Evolutionary conservation across 108 stramenopile species (phyloP), one percentile per base, ranked within the genome.

Genomic region (Nannochloropsis gaditana): DNA sequence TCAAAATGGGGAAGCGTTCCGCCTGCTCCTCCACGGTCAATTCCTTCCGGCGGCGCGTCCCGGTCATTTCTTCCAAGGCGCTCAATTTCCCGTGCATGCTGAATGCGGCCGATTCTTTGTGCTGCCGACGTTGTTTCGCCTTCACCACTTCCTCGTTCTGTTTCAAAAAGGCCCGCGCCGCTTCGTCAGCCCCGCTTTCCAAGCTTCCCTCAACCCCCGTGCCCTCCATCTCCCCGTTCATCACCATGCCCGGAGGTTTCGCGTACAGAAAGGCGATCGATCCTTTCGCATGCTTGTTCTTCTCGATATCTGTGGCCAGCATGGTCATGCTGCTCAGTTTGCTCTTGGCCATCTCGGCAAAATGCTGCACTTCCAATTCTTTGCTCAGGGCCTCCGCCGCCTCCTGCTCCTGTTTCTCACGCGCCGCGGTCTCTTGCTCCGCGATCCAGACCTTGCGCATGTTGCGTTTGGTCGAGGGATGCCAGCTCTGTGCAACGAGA

Each of bases 1-100:
- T 88, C n/a, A 90, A 84, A 43, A 87, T 84, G 41, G 90, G 89
- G 86, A 89, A 89, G 42, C 89, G 85, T 84, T 90, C 86, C 11
- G 47, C 87, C 80, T 89, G 85, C 43, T 89, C 89, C 87, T 87
- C 90, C 5, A 86, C 59, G 80, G 90, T 87, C 21, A 90, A 11
- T 10, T 81, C 45, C 42, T 15, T 31, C 41, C 45, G 11, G 9
- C 41, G 44, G 9, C 41, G 11, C 42, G 19, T 86, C 21, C 83
- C 86, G 11, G 41, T 82, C 81, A n/a, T 21, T 42, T 44, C 41
- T 21, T 86, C 86, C 45, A 83, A 82, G 11, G 79, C 47, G 47
- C 47, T 50, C 11, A 50, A 50, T 11, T 50, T 50, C 47, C 47
- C 47, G 11, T 50, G 47, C 47, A 50, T 50, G 47, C 47, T 50